Conservation (phyloP, 306 rosid genomes). For the Cucurbita argyrosperma region DNA sequence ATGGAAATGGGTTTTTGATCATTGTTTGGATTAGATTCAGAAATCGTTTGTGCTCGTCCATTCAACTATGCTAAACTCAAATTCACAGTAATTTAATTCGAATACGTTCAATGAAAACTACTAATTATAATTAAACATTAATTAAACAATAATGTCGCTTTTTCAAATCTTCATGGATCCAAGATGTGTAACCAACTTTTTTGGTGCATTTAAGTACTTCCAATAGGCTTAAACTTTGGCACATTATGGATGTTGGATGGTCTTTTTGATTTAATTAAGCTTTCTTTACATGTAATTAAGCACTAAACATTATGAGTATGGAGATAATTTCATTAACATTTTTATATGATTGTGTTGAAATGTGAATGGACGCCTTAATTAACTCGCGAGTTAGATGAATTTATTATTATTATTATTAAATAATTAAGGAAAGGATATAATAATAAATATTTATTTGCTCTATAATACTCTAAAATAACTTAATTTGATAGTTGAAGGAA, state of each 20-base stretch:
- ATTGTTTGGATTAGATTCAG: not conserved
- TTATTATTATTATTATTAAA: not conserved
- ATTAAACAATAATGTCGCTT: not conserved
- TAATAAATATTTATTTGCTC: no score
- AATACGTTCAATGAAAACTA: not conserved
- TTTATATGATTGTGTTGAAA: not conserved
- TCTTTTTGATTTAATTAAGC: not conserved
- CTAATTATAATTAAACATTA: not conserved
- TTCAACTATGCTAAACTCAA: no score
- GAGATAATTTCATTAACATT: not conserved
- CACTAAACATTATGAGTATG: not conserved
- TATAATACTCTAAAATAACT: not conserved
- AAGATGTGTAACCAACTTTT: not conserved
- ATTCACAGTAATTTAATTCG: not conserved
- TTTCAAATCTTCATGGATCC: not conserved
- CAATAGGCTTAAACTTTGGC: not conserved
- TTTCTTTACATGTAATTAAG: not conserved
- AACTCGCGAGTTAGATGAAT: not conserved
- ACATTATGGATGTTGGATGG: not conserved
- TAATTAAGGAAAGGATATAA: no score
- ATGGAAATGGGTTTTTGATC: not conserved
- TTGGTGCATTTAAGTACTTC: not conserved
- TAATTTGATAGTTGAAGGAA: no score
- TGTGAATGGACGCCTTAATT: not conserved
- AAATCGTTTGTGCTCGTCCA: no score